These are phyloP conservation scores for Lactarius vividus DNA, from an alignment of 768 basidiomycete species.

Conservation along the genomic window DNA sequence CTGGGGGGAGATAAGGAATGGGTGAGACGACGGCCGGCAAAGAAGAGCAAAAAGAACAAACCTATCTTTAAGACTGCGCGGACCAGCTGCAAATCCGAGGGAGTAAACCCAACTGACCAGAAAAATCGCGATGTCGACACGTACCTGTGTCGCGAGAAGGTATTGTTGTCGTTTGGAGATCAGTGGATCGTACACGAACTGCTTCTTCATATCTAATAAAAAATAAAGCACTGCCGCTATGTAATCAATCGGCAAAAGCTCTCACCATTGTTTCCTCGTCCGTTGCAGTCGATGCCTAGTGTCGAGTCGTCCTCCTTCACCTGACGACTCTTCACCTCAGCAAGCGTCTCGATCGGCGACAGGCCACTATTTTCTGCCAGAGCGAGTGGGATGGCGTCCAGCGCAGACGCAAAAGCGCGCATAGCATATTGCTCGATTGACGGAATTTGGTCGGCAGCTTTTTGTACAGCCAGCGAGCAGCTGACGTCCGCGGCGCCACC, in stretches of 20 bases:
- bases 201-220: constrained; percentile 87
- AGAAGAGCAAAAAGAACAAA: constrained; percentile 36
- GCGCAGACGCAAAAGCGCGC: constrained; percentile 95
- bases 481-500: constrained; percentile 98
- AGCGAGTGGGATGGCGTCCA: constrained; percentile 94
- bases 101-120: constrained; percentile 1
- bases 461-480: constrained; percentile 87
- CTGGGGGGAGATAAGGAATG: constrained; percentile 37
- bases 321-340: constrained; percentile 92
- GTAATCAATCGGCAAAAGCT: not conserved
- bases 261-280: constrained; percentile 82
- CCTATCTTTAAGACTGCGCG: constrained; percentile 88
- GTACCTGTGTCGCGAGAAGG: constrained; percentile 90
- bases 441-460: constrained; percentile 96
- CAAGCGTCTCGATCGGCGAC: constrained; percentile 94
- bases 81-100: constrained; percentile 52
- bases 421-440: constrained; percentile 99
- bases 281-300: constrained; percentile 92
- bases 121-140: constrained; percentile 28
- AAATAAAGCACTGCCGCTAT: not conserved
- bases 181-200: constrained; percentile 94
- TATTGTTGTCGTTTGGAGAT: constrained; percentile 98
- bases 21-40: constrained; percentile 1
- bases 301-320: constrained; percentile 79
- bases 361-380: constrained; percentile 97